A percentile compares a stretch with the other conserved stretches of the same genome.
These are phyloP conservation scores for Leccinum subrobustum DNA, from an alignment of 1,284 basidiomycete species.

Conservation along the genomic window DNA sequence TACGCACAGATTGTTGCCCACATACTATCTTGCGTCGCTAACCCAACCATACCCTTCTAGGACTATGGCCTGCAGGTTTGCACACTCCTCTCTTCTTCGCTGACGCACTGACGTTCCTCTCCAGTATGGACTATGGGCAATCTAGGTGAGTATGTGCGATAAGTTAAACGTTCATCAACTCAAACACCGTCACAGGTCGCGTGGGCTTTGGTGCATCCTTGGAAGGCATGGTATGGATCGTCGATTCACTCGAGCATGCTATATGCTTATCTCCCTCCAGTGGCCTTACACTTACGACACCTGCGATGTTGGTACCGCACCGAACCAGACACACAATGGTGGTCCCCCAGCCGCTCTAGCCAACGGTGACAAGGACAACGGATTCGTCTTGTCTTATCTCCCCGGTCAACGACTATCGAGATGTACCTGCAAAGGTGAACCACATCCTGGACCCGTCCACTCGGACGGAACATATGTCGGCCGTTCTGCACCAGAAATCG, in stretches of 20 bases:
- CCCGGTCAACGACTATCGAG: conserved; percentile 59
- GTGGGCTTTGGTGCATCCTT: conserved; percentile 63
- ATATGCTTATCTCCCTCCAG: conserved; percentile 20
- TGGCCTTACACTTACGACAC: conserved; percentile 52
- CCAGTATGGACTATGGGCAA: conserved; percentile 67
- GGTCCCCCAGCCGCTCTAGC: conserved; percentile 39
- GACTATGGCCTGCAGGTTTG: conserved; percentile 36
- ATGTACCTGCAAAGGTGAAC: conserved; percentile 63
- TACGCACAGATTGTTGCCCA: conserved; percentile 45
- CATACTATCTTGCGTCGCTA: conserved; percentile 28
- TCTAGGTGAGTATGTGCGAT: conserved; percentile 37
- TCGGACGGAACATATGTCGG: conserved; percentile 54
- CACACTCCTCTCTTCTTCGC: neutral
- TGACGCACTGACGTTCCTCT: conserved; percentile 12
- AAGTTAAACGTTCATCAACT: neutral
- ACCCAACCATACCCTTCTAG: conserved; percentile 11
- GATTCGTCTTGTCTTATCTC: conserved; percentile 50
- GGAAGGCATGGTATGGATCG: conserved; percentile 50
- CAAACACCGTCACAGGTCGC: conserved; percentile 32
- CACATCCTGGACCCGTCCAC: conserved; percentile 63
- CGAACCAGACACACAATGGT: conserved; percentile 47
- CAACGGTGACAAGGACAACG: conserved; percentile 38
- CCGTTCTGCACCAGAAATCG: conserved; percentile 67
- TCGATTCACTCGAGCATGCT: neutral
- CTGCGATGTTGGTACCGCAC: conserved; percentile 59